phyloP scores from a whole-genome alignment of 2,329 filamentous ascomycete genomes.

The Aspergillus bombycis region DNA sequence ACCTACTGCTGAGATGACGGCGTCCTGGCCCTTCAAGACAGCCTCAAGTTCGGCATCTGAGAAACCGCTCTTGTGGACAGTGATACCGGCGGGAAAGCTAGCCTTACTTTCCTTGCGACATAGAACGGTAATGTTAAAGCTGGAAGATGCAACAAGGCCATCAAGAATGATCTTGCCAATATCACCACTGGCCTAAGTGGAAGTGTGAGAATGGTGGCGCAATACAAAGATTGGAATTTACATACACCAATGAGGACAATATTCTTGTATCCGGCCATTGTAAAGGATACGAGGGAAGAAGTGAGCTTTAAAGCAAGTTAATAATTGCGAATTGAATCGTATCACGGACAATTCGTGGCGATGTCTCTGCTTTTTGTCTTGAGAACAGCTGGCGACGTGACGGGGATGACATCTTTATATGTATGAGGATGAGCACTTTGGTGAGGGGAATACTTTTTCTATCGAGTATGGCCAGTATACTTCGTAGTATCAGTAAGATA shows the following conservation, averaged over 20 bases:
- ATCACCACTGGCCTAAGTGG: slow-evolving; percentile 26
- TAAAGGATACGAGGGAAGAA: neutral
- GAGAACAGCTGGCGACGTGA: neutral
- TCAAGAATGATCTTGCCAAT: slow-evolving; percentile 28
- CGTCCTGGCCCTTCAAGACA: slow-evolving; percentile 34
- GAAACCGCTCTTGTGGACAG: slow-evolving; percentile 29
- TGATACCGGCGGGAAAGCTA: slow-evolving; percentile 25
- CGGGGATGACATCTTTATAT: slow-evolving; percentile 3
- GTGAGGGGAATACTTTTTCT: neutral
- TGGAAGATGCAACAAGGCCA: slow-evolving; percentile 16
- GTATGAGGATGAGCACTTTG: neutral
- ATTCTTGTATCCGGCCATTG: slow-evolving; percentile 18
- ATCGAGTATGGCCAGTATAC: neutral
- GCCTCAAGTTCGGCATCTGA: slow-evolving; percentile 25
- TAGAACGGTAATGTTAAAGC: slow-evolving; percentile 29
- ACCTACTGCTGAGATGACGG: slow-evolving; percentile 33
- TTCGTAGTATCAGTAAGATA: neutral
- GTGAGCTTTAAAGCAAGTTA: neutral
- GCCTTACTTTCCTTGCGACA: slow-evolving; percentile 25
- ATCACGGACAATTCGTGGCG: neutral
- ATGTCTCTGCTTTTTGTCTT: neutral
- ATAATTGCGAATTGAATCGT: neutral
- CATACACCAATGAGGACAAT: slow-evolving; percentile 24
- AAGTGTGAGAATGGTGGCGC: neutral
- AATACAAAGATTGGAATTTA: neutral